Percentiles rank a stretch among this genome's conserved stretches.
Evolutionary conservation across 1,139 yeast species (phyloP).

Genomic region (Pichia sp.): DNA sequence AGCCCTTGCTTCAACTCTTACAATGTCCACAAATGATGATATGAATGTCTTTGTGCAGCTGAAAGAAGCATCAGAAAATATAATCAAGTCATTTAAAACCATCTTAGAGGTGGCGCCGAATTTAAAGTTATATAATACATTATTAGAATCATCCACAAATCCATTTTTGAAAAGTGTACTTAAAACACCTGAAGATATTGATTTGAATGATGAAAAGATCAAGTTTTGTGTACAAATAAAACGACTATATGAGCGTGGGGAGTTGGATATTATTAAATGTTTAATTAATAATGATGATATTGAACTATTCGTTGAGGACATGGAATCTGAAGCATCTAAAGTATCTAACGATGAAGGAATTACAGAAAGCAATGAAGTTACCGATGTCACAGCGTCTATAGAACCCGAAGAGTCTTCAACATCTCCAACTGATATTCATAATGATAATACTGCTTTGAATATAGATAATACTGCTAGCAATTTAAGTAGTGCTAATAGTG

Average conservation of each 20-base stretch:
- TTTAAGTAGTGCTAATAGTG: neutral
- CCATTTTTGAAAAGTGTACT: slow-evolving; percentile 16
- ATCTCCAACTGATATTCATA: neutral
- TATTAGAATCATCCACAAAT: slow-evolving; percentile 21
- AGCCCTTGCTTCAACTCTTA: too few relatives aligned
- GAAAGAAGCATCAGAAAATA: slow-evolving; percentile 18
- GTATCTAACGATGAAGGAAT: neutral
- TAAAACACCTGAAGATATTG: neutral
- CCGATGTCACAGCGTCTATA: neutral
- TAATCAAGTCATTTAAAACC: slow-evolving; percentile 46
- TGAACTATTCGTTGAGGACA: neutral
- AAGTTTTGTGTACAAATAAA: slow-evolving; percentile 54
- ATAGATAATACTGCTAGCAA: neutral
- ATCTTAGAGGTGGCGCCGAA: slow-evolving; percentile 53
- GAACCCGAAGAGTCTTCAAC: neutral
- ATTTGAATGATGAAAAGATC: slow-evolving; percentile 32
- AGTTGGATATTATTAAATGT: slow-evolving; percentile 29
- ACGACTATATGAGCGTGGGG: slow-evolving; percentile 40
- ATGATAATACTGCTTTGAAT: neutral
- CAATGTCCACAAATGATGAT: neutral
- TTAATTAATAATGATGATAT: slow-evolving; percentile 18
- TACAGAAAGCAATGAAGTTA: neutral
- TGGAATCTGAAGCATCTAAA: neutral
- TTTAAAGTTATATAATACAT: slow-evolving; percentile 33
- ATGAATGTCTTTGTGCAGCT: slow-evolving; percentile 3